phyloP scores from a whole-genome alignment of 1,284 basidiomycete genomes.

The Cryptococcus neoformans region DNA sequence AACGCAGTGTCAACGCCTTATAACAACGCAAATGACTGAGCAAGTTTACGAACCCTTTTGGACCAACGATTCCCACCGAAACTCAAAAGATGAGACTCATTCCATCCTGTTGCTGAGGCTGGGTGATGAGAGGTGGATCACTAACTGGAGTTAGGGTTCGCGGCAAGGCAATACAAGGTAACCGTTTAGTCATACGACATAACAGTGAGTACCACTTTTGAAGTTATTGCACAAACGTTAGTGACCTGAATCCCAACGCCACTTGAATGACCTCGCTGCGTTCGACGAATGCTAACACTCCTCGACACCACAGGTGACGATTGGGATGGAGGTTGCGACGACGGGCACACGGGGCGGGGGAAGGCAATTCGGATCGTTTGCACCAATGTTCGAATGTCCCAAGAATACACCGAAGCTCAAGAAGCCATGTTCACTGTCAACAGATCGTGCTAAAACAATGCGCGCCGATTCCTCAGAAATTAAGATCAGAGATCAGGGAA shows the following conservation, averaged over 20 bases:
- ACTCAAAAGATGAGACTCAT: background rate
- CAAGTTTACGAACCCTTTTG: constrained; percentile 19
- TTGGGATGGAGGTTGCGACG: background rate
- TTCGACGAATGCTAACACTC: constrained; percentile 7
- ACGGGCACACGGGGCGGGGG: constrained; percentile 24
- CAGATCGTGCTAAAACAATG: background rate
- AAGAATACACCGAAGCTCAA: background rate
- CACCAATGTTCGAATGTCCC: background rate
- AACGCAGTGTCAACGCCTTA: constrained; percentile 17
- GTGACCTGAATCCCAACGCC: constrained; percentile 23
- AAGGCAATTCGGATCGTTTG: constrained; percentile 20
- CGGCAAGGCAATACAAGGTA: background rate
- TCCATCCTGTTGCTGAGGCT: constrained; percentile 1
- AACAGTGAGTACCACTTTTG: constrained; percentile 1
- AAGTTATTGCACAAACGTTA: background rate
- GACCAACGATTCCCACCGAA: too few species aligned
- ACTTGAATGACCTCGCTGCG: constrained; percentile 28
- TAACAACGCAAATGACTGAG: constrained; percentile 2
- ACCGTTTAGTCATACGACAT: background rate
- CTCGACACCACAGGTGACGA: constrained; percentile 5
- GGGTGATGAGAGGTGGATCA: background rate
- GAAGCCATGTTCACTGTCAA: background rate
- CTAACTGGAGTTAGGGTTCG: constrained; percentile 8
- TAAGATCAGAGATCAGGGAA: constrained; percentile 7
- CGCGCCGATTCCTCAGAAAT: constrained; percentile 7